A percentile compares a stretch with the other conserved stretches of the same genome.
Evolutionary conservation across 2,329 filamentous ascomycete species (phyloP).

Genomic region (Ampelomyces quisqualis): DNA sequence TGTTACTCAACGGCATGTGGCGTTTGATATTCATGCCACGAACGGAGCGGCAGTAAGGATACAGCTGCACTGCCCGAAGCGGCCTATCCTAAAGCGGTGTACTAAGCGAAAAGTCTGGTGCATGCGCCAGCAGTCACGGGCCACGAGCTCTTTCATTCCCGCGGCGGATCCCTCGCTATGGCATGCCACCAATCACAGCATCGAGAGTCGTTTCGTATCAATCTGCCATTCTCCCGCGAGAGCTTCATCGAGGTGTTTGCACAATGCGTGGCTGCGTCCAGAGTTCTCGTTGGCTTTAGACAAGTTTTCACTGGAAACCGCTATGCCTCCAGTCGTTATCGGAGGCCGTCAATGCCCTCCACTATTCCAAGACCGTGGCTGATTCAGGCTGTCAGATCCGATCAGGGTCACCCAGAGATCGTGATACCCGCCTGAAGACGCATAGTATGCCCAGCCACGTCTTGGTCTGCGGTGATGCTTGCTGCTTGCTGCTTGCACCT

Average conservation of each 20-base stretch:
- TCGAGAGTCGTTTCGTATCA: too few relatives aligned
- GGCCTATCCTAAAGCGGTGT: constrained; percentile 3
- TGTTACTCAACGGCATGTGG: neutral
- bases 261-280: constrained; percentile 1
- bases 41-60: constrained; percentile 7
- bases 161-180: neutral
- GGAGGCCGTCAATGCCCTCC: constrained; percentile 9
- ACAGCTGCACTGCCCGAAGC: constrained; percentile 9
- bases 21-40: neutral
- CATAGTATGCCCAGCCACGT: constrained; percentile 16
- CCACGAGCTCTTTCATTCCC: neutral
- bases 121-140: constrained; percentile 1
- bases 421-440: constrained; percentile 15
- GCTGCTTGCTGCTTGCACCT: constrained; percentile 16
- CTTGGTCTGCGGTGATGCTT: constrained; percentile 12
- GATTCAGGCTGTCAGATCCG: constrained; percentile 30
- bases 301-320: constrained; percentile 28
- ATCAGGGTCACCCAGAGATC: constrained; percentile 25
- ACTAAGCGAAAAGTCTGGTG: constrained; percentile 5
- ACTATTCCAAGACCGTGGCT: constrained; percentile 34
- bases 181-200: constrained; percentile 1
- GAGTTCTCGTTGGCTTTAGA: constrained; percentile 12
- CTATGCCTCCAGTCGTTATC: constrained; percentile 14
- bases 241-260: constrained; percentile 2
- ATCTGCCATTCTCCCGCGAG: constrained; percentile 6